Evolutionary conservation across 352 stramenopile genomes (phyloP).

Genomic region (Pythium brachiatum): DNA sequence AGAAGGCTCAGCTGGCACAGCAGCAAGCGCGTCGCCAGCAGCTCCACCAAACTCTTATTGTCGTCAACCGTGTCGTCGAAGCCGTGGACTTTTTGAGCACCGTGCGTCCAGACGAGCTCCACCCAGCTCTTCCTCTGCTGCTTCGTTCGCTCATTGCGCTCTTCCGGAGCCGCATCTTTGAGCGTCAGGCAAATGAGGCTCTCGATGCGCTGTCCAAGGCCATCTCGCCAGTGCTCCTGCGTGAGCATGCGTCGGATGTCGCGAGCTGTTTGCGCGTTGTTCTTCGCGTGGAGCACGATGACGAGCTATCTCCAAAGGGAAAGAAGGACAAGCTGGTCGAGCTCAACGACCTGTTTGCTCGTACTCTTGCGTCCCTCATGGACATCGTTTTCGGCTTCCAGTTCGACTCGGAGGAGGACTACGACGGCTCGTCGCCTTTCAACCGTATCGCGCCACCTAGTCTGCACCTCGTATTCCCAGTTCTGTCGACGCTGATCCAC

Average conservation of each 20-base stretch:
- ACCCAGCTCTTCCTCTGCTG: constrained; percentile 67
- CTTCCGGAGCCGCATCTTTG: constrained; percentile 61
- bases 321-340: constrained; percentile 36
- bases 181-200: constrained; percentile 31
- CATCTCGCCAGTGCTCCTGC: constrained; percentile 64
- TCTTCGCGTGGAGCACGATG: constrained; percentile 39
- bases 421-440: constrained; percentile 57
- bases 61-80: constrained; percentile 57
- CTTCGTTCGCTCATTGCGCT: constrained; percentile 49
- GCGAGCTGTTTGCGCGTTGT: constrained; percentile 54
- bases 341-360: constrained; percentile 55
- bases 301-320: constrained; percentile 30
- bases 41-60: constrained; percentile 38
- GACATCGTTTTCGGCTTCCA: constrained; percentile 82
- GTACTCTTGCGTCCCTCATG: constrained; percentile 60
- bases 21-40: constrained; percentile 58
- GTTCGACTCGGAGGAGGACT: constrained; percentile 76
- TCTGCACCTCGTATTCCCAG: constrained; percentile 76
- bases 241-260: constrained; percentile 63
- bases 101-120: constrained; percentile 61
- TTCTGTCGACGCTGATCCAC: constrained; percentile 56
- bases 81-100: constrained; percentile 56
- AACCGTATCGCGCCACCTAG: constrained; percentile 72
- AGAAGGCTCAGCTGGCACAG: constrained; percentile 53
- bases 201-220: constrained; percentile 52